phyloP scores from a whole-genome alignment of 176 grass and related monocot genomes.

The Coix lacrymajobi region DNA sequence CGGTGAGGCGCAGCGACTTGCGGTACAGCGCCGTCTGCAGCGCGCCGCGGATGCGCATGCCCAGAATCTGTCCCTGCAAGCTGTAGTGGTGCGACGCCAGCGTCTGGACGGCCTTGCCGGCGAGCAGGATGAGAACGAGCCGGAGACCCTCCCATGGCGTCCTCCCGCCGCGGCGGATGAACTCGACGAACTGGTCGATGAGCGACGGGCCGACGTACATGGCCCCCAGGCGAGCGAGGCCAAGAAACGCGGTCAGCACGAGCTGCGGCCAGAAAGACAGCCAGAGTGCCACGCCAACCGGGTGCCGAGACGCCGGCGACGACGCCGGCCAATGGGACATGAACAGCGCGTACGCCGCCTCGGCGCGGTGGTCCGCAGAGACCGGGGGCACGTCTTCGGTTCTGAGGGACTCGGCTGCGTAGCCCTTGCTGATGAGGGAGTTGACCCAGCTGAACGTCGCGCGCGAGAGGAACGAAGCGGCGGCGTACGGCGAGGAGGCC shows the following conservation, averaged over 20 bases:
- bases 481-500: not conserved
- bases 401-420: not conserved
- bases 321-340: conserved; percentile 30
- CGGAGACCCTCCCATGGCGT: conserved; percentile 28
- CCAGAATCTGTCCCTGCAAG: conserved; percentile 57
- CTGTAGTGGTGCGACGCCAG: conserved; percentile 54
- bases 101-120: conserved; percentile 40
- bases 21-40: conserved; percentile 61
- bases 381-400: conserved; percentile 22
- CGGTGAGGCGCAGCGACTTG: conserved; percentile 56
- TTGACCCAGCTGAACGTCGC: conserved; percentile 45
- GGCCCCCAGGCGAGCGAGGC: conserved; percentile 20
- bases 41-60: conserved; percentile 69
- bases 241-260: conserved; percentile 2
- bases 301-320: conserved; percentile 8
- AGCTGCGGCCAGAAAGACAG: conserved; percentile 39
- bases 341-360: conserved; percentile 18
- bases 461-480: conserved; percentile 34
- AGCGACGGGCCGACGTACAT: conserved; percentile 42
- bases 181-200: conserved; percentile 36
- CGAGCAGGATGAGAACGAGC: conserved; percentile 35
- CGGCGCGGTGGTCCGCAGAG: not conserved
- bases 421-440: conserved; percentile 25
- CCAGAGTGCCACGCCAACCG: conserved; percentile 38
- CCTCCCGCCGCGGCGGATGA: conserved; percentile 30